Base-by-base conservation (phyloP, 176 grass and related monocot species). In the Poa pratensis region DNA sequence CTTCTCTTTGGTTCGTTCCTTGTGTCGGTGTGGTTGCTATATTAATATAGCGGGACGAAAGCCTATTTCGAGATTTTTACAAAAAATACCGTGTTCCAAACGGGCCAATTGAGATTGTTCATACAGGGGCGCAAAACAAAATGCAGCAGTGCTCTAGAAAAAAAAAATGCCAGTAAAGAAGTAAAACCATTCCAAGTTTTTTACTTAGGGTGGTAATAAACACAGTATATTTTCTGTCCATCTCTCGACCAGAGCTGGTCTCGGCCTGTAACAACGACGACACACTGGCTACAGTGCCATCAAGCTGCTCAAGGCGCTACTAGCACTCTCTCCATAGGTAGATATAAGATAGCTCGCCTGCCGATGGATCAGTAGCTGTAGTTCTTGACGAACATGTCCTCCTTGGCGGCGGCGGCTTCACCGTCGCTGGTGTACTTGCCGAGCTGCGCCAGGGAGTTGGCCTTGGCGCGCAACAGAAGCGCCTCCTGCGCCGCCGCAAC, bases 311-410 rank as follows among this genome's bases (percentile, higher is more conserved):
- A 10, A 89, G 83, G 78, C 64, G 37, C 52, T 63, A 72, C 57
- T 80, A 50, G 54, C 42, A 82, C 59, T 65, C 79, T 84, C 45
- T 61, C 42, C 60, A 28, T 67, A 42, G 43, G 30, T 30, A 30
- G n/a, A 30, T 60, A 73, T 51, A 17, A 73, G 42, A 32, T 85
- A 73, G 74, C 23, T 76, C 16, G 64, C 67, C 48, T 23, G 70
- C 70, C 70, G 22, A 10, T 9, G 45, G 46, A 51, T 89, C 81
- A 98, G 85, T 98, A 98, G 88, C 71, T 89, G 93, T 98, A 98
- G 91, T 94, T 90, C 96, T 98, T 98, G 83, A 98, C 96, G 86
- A 79, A 98, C 96, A 98, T 98, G 79, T 82, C 88, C 69, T 96
- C 86, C 28, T 77, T 92, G 80, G 96, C 90, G 7, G 72, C 96